These are phyloP conservation scores for Phytophthora constricta DNA, from an alignment of 352 stramenopile genomes.

Conservation along the genomic window DNA sequence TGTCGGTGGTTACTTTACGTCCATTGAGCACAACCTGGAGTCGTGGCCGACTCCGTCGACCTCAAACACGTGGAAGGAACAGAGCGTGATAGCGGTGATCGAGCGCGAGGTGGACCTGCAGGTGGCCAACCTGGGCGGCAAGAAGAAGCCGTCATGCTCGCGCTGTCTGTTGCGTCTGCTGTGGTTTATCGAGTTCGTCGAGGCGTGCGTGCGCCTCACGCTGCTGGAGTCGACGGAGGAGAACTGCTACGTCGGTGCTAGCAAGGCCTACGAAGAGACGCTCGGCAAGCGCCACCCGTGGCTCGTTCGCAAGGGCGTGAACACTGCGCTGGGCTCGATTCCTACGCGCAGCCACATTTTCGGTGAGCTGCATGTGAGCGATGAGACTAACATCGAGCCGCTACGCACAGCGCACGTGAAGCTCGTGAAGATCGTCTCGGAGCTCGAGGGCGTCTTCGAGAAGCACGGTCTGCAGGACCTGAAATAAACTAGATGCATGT, in stretches of 20 bases:
- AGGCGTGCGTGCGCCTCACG: slow-evolving; percentile 73
- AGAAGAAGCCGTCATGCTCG: slow-evolving; percentile 84
- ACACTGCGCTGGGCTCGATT: slow-evolving; percentile 71
- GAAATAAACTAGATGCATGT: slow-evolving; percentile 63
- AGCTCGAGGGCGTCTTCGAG: slow-evolving; percentile 61
- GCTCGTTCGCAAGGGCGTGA: slow-evolving; percentile 87
- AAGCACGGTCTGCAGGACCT: slow-evolving; percentile 75
- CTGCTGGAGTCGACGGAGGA: slow-evolving; percentile 72
- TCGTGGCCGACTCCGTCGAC: slow-evolving; percentile 43
- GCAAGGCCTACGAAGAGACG: slow-evolving; percentile 86
- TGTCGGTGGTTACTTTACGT: slow-evolving; percentile 74
- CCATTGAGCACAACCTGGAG: slow-evolving; percentile 70
- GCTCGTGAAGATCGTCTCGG: slow-evolving; percentile 56
- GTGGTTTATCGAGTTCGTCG: slow-evolving; percentile 89
- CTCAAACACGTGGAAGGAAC: slow-evolving; percentile 52
- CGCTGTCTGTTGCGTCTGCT: slow-evolving; percentile 76
- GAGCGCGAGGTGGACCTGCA: slow-evolving; percentile 69
- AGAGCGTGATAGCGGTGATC: slow-evolving; percentile 63
- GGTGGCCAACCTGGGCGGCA: slow-evolving; percentile 68
- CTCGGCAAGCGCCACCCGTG: slow-evolving; percentile 82
- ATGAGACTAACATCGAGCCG: slow-evolving; percentile 45
- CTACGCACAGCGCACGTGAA: slow-evolving; percentile 54
- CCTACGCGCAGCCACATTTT: slow-evolving; percentile 68
- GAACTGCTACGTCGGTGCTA: slow-evolving; percentile 65
- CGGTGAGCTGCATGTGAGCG: slow-evolving; percentile 46